phyloP scores from a whole-genome alignment of 345 rosid genomes.

The Brassica juncea region DNA sequence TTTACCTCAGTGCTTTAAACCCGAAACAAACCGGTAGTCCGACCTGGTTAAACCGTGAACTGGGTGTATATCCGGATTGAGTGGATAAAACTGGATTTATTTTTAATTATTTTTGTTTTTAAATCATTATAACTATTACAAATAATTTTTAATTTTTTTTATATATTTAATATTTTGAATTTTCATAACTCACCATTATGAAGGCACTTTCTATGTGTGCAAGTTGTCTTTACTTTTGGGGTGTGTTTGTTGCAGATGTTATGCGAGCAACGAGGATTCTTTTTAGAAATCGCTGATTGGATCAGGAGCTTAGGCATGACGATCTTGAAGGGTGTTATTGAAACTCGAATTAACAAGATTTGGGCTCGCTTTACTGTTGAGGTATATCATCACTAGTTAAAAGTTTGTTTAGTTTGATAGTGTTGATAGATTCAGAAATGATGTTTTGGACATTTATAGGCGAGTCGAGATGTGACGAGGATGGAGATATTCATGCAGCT shows the following conservation, averaged over 20 bases:
- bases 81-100: too few species aligned
- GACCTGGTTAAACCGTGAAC: too few species aligned
- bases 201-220: not conserved
- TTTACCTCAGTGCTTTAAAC: not conserved
- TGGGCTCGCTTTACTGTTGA: conserved; percentile 93
- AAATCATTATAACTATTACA: too few species aligned
- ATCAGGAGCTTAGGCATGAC: conserved; percentile 89
- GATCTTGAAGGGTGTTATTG: conserved; percentile 92
- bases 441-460: conserved; percentile 45
- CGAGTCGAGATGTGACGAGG: conserved; percentile 84
- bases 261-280: conserved; percentile 91
- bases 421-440: not conserved
- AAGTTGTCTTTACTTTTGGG: conserved; percentile 1
- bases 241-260: conserved; percentile 60
- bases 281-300: conserved; percentile 89
- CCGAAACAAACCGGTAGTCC: too few species aligned
- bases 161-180: too few species aligned
- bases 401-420: not conserved
- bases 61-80: too few species aligned
- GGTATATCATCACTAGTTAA: conserved; percentile 47
- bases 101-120: too few species aligned
- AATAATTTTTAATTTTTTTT: too few species aligned
- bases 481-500: conserved; percentile 92
- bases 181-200: too few species aligned
- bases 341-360: conserved; percentile 74